These are phyloP conservation scores for Trichoderma citrinoviride DNA, from an alignment of 2,329 filamentous ascomycete species.

Conservation along the genomic window DNA sequence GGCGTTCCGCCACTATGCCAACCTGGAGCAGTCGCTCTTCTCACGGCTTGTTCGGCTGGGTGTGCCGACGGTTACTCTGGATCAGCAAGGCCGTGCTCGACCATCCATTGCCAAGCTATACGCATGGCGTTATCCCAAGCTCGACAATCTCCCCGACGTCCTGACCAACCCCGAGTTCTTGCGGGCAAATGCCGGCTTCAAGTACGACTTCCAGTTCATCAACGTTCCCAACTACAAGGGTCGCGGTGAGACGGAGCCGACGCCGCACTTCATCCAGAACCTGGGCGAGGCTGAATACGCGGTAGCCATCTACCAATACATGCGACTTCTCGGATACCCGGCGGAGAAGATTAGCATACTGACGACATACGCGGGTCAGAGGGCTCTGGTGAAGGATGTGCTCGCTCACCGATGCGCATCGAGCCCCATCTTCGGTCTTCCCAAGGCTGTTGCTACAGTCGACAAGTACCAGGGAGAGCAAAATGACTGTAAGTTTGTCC, in stretches of 20 bases:
- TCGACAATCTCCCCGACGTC: slow-evolving; percentile 77
- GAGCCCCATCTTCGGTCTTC: slow-evolving; percentile 83
- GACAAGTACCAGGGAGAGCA: slow-evolving; percentile 99
- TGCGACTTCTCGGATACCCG: slow-evolving; percentile 92
- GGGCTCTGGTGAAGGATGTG: slow-evolving; percentile 84
- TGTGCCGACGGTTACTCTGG: slow-evolving; percentile 85
- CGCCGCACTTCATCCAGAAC: slow-evolving; percentile 94
- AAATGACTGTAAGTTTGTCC: slow-evolving; percentile 78
- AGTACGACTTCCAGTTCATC: slow-evolving; percentile 95
- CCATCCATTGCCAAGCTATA: slow-evolving; percentile 86
- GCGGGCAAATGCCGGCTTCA: slow-evolving; percentile 84
- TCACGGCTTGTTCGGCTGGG: slow-evolving; percentile 85
- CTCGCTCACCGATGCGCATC: slow-evolving; percentile 77
- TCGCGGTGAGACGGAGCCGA: slow-evolving; percentile 81
- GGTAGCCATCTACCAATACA: slow-evolving; percentile 94
- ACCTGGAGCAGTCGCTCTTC: slow-evolving; percentile 94
- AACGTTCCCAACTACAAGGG: slow-evolving; percentile 93
- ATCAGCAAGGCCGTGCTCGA: slow-evolving; percentile 89
- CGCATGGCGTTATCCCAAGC: slow-evolving; percentile 82
- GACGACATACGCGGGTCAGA: slow-evolving; percentile 90
- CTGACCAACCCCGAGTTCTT: slow-evolving; percentile 68
- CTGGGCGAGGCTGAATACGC: slow-evolving; percentile 95
- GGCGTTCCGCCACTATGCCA: slow-evolving; percentile 91
- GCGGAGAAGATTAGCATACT: slow-evolving; percentile 81
- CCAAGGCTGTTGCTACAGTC: slow-evolving; percentile 86